Base-by-base conservation (phyloP, 2,329 filamentous ascomycete species). In the Epichloe sylvatica region DNA sequence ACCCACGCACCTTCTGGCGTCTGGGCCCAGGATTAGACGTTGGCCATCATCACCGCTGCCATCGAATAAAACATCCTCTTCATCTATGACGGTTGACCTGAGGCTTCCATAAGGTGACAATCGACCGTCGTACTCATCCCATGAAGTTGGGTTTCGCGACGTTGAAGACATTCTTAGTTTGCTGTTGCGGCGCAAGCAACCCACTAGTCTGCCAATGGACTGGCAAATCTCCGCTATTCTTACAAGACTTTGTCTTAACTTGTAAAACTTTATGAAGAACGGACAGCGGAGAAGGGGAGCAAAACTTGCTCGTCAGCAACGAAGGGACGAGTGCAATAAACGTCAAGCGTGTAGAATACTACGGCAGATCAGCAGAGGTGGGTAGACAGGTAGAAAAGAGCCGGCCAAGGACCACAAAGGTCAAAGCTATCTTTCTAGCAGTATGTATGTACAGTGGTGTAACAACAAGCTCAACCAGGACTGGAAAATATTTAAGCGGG, bases 51-150 rank as follows among this genome's bases (percentile, higher is more conserved):
- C 62, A 47, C 62, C 64, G 42, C 61, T 60, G 45, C 68, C 65
- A 40, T 71, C 70, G 15, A 74, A 61, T 9, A 76, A 63, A 39
- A 73, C 68, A 46, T 71, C 67, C 30, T 71, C 67, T 47, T 76
- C 73, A 50, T 64, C 63, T 37, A 70, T 60, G 52, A 67, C 70
- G 36, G 66, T 66, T 48, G 68, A 67, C 33, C 65, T 66, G n/a
- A 67, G 49, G 58, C 72, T 75, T 23, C 65, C 67, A 9, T 64
- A 65, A 1, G 69, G 67, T 25, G 71, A 70, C 25, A 60, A 57
- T 17, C 68, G 64, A 30, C 70, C 67, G 43, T 71, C 67, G 56
- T 73, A 71, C 55, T 72, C 66, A 57, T 71, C 68, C 71, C 71
- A 74, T 50, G 63, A 70, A 36, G 66, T 60, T 48, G 69, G 69